Conservation (phyloP, 306 rosid genomes). For the Vigna nakashimae region DNA sequence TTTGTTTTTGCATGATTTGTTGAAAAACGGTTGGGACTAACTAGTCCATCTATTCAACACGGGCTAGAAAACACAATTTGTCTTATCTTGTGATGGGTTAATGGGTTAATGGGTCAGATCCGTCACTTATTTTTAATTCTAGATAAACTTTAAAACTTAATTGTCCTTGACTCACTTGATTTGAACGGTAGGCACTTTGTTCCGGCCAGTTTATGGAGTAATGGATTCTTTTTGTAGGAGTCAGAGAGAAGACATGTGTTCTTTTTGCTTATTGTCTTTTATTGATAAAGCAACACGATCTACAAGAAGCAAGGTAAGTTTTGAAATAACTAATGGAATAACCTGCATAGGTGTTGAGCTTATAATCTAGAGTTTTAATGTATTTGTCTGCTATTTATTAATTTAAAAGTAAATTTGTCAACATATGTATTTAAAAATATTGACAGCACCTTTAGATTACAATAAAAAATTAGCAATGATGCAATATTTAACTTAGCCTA, state of each 20-base stretch:
- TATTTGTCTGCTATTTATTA: background rate
- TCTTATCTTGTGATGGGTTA: too few relatives aligned
- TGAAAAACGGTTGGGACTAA: too few relatives aligned
- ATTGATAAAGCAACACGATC: conserved; percentile 92
- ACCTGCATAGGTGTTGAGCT: background rate
- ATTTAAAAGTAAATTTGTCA: background rate
- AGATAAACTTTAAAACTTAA: too few relatives aligned
- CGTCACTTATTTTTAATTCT: too few relatives aligned
- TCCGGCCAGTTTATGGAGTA: conserved; percentile 86
- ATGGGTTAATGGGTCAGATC: too few relatives aligned
- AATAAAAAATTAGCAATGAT: too few relatives aligned
- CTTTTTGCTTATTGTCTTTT: conserved; percentile 93
- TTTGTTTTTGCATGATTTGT: too few relatives aligned
- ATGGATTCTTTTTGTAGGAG: conserved; percentile 99
- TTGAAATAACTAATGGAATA: background rate
- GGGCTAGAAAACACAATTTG: too few relatives aligned
- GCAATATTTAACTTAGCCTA: too few relatives aligned
- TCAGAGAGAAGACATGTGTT: conserved; percentile 92
- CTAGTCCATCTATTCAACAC: too few relatives aligned
- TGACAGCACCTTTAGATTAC: background rate
- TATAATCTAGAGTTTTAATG: background rate
- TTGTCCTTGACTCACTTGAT: conserved; percentile 59
- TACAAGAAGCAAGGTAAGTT: conserved; percentile 91
- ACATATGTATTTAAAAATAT: background rate
- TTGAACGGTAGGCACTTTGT: conserved; percentile 37